Conservation (phyloP, 73 alveolate genomes). For the Stentor roeselii region DNA sequence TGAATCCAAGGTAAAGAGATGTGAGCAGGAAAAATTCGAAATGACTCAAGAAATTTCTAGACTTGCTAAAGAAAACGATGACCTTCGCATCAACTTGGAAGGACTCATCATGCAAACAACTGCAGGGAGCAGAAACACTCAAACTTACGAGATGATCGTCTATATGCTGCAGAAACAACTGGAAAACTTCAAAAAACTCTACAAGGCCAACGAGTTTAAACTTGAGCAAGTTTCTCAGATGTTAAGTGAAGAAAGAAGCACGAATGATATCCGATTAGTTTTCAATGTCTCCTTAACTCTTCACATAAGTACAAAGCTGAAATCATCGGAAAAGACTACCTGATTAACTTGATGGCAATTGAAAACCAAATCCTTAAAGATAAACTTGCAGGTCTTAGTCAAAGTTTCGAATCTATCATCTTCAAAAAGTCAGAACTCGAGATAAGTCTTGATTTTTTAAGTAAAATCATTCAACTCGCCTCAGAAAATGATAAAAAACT, state of each 20-base stretch:
- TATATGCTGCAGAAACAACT: neutral
- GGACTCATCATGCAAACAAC: neutral
- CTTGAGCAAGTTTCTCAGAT: neutral
- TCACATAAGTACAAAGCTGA: neutral
- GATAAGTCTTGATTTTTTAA: neutral
- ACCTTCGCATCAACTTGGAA: neutral
- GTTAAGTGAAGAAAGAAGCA: neutral
- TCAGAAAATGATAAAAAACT: no score
- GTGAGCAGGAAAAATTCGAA: neutral
- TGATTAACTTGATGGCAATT: neutral
- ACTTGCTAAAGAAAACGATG: neutral
- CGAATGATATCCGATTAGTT: conserved; percentile 8
- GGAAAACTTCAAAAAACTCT: neutral
- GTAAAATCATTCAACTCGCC: neutral
- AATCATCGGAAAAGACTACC: neutral
- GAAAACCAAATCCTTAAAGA: neutral
- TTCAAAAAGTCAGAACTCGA: neutral
- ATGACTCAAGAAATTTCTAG: neutral
- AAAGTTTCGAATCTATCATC: neutral
- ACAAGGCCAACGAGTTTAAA: neutral
- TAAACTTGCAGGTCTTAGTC: neutral
- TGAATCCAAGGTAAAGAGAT: neutral
- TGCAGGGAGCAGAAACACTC: neutral
- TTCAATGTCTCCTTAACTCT: neutral
- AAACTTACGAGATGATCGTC: neutral